phyloP scores from a whole-genome alignment of 352 stramenopile species.

The Pythium folliculosum region DNA sequence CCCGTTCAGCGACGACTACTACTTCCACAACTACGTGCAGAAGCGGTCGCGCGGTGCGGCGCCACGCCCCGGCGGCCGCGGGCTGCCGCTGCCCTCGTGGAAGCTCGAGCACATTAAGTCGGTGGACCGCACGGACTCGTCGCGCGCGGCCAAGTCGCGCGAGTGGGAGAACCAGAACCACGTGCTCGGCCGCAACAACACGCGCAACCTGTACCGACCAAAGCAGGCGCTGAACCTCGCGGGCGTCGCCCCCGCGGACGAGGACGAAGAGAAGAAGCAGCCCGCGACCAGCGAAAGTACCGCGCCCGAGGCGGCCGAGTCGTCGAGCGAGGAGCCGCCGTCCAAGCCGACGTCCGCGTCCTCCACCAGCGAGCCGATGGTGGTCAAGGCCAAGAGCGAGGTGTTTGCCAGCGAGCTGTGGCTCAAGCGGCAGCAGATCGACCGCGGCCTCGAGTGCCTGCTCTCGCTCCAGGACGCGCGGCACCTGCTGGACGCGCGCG shows the following conservation, averaged over 20 bases:
- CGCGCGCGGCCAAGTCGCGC: conserved; percentile 65
- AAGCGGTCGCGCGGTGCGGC: conserved; percentile 56
- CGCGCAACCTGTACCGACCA: conserved; percentile 77
- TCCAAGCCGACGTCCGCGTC: conserved; percentile 5
- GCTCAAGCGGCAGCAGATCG: conserved; percentile 68
- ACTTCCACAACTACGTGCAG: conserved; percentile 85
- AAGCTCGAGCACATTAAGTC: conserved; percentile 86
- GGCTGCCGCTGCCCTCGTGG: conserved; percentile 70
- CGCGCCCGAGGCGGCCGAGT: conserved; percentile 15
- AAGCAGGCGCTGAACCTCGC: conserved; percentile 67
- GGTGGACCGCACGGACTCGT: conserved; percentile 57
- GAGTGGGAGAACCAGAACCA: conserved; percentile 76
- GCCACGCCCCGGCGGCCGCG: conserved; percentile 33
- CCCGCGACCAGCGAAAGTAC: conserved; percentile 2
- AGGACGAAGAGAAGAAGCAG: background rate
- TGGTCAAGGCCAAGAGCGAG: conserved; percentile 65
- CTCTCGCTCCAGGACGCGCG: conserved; percentile 81
- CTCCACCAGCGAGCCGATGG: conserved; percentile 32
- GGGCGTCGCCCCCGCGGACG: conserved; percentile 11
- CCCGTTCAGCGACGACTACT: conserved; percentile 89
- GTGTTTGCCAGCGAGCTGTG: conserved; percentile 81
- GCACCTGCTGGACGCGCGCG: conserved; percentile 77
- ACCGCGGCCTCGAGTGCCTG: conserved; percentile 75
- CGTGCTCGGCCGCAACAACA: conserved; percentile 76
- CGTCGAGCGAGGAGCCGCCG: conserved; percentile 17